Evolutionary conservation across 2,329 filamentous ascomycete species (phyloP), one percentile per base, ranked within the genome.

Genomic region (Geosmithia morbida): DNA sequence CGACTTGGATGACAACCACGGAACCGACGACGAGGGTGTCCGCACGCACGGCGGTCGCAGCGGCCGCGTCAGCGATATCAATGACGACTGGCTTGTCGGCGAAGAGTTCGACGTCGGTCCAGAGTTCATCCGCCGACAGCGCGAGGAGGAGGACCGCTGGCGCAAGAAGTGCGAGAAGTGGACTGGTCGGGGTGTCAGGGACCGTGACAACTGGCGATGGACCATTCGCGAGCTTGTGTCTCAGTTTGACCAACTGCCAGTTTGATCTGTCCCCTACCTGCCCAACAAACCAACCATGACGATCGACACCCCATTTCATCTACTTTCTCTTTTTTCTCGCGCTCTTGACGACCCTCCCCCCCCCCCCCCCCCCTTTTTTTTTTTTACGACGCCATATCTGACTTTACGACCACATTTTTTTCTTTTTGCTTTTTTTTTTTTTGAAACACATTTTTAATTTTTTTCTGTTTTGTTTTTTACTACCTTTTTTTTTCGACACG

Each of bases 21-120:
- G 72, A 26, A 26, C 22, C 22, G 22, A 26, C 22, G 22, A 74
- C 13, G 70, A 70, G 7, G 71, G 14, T 37, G 33, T 3, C 22
- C 22, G 22, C 22, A 5, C 22, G 22, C 22, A 26, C 33, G 33
- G 33, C 33, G 33, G 33, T 11, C 11, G 33, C 33, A 11, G 33
- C 16, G 71, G 70, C 43, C 74, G 77, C 18, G 67, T 69, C 55
- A 80, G 75, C 56, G 79, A 82, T 47, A 64, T 79, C 52, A 78
- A 79, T 49, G 84, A 88, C 56, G 84, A 89, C 58, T 90, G 86
- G 75, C 78, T 87, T 45, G 85, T 96, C 13, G 87, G 87, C 46
- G 92, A 98, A 64, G 92, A 98, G 61, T 98, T 98, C 57, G 92
- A 98, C 60, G 87, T 98, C 48, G 92, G 92, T 0, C 92, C 90